A percentile compares a stretch with the other conserved stretches of the same genome.
These are phyloP conservation scores for Kodamaea nitidulidarum DNA, from an alignment of 805 yeast species.

Conservation along the genomic window DNA sequence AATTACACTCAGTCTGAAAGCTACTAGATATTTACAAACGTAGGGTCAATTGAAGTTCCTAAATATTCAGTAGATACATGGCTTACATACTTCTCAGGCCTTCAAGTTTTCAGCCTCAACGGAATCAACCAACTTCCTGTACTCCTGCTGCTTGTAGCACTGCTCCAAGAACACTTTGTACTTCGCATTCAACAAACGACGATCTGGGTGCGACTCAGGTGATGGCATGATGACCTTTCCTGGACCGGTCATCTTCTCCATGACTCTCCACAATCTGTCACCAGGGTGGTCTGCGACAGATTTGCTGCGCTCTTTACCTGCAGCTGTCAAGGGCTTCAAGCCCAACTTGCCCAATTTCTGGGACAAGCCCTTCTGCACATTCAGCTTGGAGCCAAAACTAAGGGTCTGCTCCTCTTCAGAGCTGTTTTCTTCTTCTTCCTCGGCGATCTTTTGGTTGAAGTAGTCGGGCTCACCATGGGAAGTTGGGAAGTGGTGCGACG, in stretches of 20 bases:
- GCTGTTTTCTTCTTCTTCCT: slow-evolving; percentile 34
- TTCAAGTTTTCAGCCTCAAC: slow-evolving; percentile 25
- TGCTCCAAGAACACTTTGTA: slow-evolving; percentile 85
- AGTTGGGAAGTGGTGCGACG: slow-evolving; percentile 26
- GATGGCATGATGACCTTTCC: slow-evolving; percentile 78
- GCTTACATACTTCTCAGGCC: not conserved
- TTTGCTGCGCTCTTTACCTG: slow-evolving; percentile 16
- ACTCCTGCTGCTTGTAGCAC: slow-evolving; percentile 74
- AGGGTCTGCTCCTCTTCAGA: slow-evolving; percentile 49
- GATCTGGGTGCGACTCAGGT: slow-evolving; percentile 54
- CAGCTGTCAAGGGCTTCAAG: slow-evolving; percentile 38
- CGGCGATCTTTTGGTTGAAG: slow-evolving; percentile 26
- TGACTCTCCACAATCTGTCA: slow-evolving; percentile 76
- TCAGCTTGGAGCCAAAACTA: slow-evolving; percentile 57
- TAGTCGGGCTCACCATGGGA: slow-evolving; percentile 39
- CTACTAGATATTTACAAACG: too few relatives aligned
- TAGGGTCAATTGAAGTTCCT: too few relatives aligned
- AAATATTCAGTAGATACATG: not conserved
- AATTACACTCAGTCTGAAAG: too few relatives aligned
- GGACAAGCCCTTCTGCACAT: slow-evolving; percentile 50
- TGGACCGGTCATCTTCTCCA: slow-evolving; percentile 79
- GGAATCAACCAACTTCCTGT: slow-evolving; percentile 63
- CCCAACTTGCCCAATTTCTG: slow-evolving; percentile 36
- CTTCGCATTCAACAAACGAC: slow-evolving; percentile 69
- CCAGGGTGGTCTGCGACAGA: slow-evolving; percentile 35